Base-by-base conservation (phyloP, 495 filamentous ascomycete species). In the Talaromyces stipitatus region DNA sequence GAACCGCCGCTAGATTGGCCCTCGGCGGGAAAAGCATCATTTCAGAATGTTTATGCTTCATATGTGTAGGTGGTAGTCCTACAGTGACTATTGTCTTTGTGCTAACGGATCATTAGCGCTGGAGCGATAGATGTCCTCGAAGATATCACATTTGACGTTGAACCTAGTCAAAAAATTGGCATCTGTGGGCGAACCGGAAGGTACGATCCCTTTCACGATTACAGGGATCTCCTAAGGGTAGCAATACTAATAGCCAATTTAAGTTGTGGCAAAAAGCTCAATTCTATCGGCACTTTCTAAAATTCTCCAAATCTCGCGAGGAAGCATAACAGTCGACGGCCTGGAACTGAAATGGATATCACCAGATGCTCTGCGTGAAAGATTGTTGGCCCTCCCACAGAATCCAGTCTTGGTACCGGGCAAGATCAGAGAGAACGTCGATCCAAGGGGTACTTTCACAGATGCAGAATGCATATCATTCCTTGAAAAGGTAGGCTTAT, bases 131-230 rank as follows among this genome's bases (percentile, higher is more conserved):
- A 26, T 4, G 77, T 78, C 8, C 70, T 86, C 41, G 69, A 74
- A 10, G 64, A 80, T 47, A 63, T 85, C 10, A 78, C 73, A 8
- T 60, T 85, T 0, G 63, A 68, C 9, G 74, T 87, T 33, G 50
- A 69, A 5, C 66, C 76, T 4, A 83, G 82, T 11, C 74, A 85
- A 62, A 84, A 85, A 51, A 67, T 85, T 30, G 78, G 73, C 22
- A 80, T 86, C 41, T 76, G 72, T 53, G 72, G 73, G 26, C 62
- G 67, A 5, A 72, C 70, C 7, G 73, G 73, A 2, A 71, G 69
- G 36, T 41, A 41, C 4, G 2, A 36, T 16, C 18, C 18, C 33
- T 56, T 69, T 68, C 11, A 72, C 65, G 53, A 62, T 58, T n/a
- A 27, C 7, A 5, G 3, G 6, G 8, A 16, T 51, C 47, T 9